Base-by-base conservation (phyloP, 1,284 basidiomycete genomes). In the Malassezia dermatis region DNA sequence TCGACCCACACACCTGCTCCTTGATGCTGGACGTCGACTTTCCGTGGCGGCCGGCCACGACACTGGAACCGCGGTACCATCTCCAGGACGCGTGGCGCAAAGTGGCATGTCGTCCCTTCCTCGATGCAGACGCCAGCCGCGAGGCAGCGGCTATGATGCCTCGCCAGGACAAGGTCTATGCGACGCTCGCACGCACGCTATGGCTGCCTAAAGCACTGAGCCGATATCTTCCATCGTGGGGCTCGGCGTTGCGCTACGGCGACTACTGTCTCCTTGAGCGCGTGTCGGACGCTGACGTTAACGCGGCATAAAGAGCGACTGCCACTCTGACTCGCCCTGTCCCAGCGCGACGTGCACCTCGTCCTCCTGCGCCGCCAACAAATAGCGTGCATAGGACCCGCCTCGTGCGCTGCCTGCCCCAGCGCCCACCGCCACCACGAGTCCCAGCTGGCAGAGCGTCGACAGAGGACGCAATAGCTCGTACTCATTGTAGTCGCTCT, bases 341-440 rank as follows among this genome's bases (percentile, higher is more conserved):
- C 64, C 62, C 23, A 71, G 59, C 4, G 67, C 68, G 11, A 66
- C 43, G 5, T 67, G 55, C 10, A 69, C 61, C 28, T 73, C 71
- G 37, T 72, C 71, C 51, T 72, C 71, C 37, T 64, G 61, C 17
- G 64, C 61, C 4, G 61, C 62, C 19, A 72, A 35, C 59, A 71
- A 54, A 26, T 69, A 50, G 8, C 69, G 59, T 3, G 65, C 67
- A 28, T 61, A 59, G 1, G 60, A 60, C 0, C 58, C 66, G 7
- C 63, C 68, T 40, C 63, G 64, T 0, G 62, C 69, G 11, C 59
- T 59, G 4, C 63, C 69, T 2, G 64, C 62, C 0, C 67, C 71
- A 30, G 58, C 55, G n/a, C 70, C 70, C 17, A 72, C 66, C 15
- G 64, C 60, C 27, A 69, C 59, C 23, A 70, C 51, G 8, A 73